Percentiles rank a stretch among this genome's conserved stretches.
Evolutionary conservation across 2,329 filamentous ascomycete species (phyloP).

Genomic region (Fusarium hostae): DNA sequence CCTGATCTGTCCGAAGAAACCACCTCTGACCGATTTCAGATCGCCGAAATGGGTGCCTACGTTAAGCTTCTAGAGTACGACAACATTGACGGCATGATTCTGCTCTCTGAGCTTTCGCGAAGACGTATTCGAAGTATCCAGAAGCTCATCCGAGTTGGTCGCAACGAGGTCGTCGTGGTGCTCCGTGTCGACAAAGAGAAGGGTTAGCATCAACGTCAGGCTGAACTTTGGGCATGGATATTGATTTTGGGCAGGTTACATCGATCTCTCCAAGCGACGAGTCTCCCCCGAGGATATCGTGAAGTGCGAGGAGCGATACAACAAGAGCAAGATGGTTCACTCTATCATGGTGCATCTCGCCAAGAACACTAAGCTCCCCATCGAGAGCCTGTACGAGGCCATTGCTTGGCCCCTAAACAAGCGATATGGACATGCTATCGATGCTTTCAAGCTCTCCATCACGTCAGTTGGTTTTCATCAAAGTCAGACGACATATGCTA

Average conservation of each 20-base stretch:
- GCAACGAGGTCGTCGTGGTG: conserved; percentile 98
- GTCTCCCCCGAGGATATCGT: conserved; percentile 97
- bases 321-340: conserved; percentile 99
- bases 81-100: conserved; percentile 99
- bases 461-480: conserved; percentile 68
- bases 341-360: conserved; percentile 99
- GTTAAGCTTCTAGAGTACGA: conserved; percentile 99
- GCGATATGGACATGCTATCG: conserved; percentile 95
- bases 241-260: conserved; percentile 70
- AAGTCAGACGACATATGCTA: conserved; percentile 3
- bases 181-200: conserved; percentile 99
- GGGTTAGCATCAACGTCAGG: conserved; percentile 61
- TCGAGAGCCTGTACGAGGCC: conserved; percentile 91
- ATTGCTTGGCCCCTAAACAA: conserved; percentile 98
- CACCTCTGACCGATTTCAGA: conserved; percentile 62
- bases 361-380: conserved; percentile 94
- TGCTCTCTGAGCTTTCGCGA: conserved; percentile 96
- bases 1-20: conserved; percentile 14
- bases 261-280: conserved; percentile 97
- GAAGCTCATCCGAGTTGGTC: conserved; percentile 96
- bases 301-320: conserved; percentile 99
- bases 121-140: conserved; percentile 99
- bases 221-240: conserved; percentile 36
- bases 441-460: conserved; percentile 99
- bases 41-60: conserved; percentile 99